These are phyloP conservation scores for Simplicillium sp. DNA, from an alignment of 2,329 filamentous ascomycete genomes.

Conservation along the genomic window DNA sequence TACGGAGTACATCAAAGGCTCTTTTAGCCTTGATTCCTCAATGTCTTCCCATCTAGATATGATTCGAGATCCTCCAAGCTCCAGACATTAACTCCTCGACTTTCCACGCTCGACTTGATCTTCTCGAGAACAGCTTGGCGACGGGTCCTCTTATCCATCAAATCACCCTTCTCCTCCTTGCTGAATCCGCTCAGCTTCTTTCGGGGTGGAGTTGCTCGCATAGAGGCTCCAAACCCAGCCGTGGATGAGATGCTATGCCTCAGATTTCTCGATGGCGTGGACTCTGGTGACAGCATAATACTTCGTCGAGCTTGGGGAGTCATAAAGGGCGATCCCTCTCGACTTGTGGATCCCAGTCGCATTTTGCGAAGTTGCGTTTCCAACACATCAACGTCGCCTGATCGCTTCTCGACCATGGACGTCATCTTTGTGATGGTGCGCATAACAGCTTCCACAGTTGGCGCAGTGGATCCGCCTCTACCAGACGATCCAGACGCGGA, in stretches of 20 bases:
- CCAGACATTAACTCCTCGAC: constrained; percentile 40
- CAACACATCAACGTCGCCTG: constrained; percentile 80
- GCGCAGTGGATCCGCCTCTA: constrained; percentile 42
- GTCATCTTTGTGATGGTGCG: constrained; percentile 92
- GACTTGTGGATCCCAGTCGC: constrained; percentile 36
- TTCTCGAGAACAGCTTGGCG: constrained; percentile 43
- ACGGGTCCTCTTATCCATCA: constrained; percentile 44
- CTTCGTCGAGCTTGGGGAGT: constrained; percentile 27
- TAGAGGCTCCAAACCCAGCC: constrained; percentile 31
- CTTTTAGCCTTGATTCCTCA: too few species aligned
- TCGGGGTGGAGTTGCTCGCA: constrained; percentile 35
- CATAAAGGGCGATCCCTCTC: constrained; percentile 32
- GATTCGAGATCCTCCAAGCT: constrained; percentile 39
- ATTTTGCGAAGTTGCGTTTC: constrained; percentile 78
- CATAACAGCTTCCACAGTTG: constrained; percentile 85
- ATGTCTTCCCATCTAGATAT: constrained; percentile 1
- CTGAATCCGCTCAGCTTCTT: constrained; percentile 56
- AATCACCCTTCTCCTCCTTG: constrained; percentile 44
- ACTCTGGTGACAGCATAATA: constrained; percentile 33
- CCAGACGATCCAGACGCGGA: constrained; percentile 40
- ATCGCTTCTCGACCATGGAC: constrained; percentile 81
- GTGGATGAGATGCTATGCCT: constrained; percentile 27
- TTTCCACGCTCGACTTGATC: constrained; percentile 38
- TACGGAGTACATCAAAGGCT: too few species aligned
- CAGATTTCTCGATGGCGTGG: constrained; percentile 28